Evolutionary conservation across 1,139 yeast genomes (phyloP).

Genomic region (Kurtzmaniella quercitrusa): DNA sequence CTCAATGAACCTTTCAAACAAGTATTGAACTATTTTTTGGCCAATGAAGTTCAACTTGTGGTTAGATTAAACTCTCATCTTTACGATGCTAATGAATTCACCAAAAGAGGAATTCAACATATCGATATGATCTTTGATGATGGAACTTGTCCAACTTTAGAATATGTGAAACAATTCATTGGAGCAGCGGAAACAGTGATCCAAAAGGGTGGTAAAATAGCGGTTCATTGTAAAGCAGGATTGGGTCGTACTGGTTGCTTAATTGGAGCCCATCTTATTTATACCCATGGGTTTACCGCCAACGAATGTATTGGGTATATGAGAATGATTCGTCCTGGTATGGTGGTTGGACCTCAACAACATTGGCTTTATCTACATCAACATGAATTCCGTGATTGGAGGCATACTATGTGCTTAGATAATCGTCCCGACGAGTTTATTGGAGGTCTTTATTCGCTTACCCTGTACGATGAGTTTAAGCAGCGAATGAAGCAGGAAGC

Average conservation of each 20-base stretch:
- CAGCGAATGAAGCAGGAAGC: constrained; percentile 44
- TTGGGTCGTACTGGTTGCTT: constrained; percentile 96
- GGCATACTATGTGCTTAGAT: constrained; percentile 84
- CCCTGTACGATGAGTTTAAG: constrained; percentile 52
- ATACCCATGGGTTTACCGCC: constrained; percentile 95
- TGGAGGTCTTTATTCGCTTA: constrained; percentile 74
- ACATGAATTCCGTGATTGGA: constrained; percentile 94
- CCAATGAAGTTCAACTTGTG: constrained; percentile 77
- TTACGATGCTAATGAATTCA: constrained; percentile 81
- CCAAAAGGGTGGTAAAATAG: constrained; percentile 81
- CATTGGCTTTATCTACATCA: constrained; percentile 97
- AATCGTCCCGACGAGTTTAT: constrained; percentile 64
- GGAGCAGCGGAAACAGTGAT: constrained; percentile 94
- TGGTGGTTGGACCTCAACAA: constrained; percentile 99
- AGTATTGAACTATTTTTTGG: constrained; percentile 71
- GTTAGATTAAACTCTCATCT: constrained; percentile 89
- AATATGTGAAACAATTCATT: constrained; percentile 83
- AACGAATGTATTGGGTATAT: constrained; percentile 94
- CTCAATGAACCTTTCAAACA: constrained; percentile 72
- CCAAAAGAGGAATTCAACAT: constrained; percentile 79
- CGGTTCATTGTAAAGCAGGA: constrained; percentile 98
- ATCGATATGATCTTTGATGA: constrained; percentile 95
- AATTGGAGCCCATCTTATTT: constrained; percentile 93
- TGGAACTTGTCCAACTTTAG: constrained; percentile 96
- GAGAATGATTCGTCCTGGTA: constrained; percentile 96